Evolutionary conservation across 768 basidiomycete genomes (phyloP), one percentile per base, ranked within the genome.

Genomic region (Neoboletus brunneissimus): DNA sequence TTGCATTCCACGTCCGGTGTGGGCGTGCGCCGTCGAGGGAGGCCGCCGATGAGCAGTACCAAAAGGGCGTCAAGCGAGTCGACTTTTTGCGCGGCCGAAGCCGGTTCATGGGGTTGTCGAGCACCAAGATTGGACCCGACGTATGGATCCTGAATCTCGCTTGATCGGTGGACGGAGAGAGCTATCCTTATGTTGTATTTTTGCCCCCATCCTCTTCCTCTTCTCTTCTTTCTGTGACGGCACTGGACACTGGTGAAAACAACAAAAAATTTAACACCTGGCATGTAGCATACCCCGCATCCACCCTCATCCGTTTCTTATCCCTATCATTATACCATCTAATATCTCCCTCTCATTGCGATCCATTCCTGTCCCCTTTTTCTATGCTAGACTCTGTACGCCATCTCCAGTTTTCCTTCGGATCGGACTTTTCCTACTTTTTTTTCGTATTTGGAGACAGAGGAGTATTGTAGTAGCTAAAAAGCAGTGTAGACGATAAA

Each of bases 1-100:
- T 67, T 7, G 80, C 82, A 6, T 86, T 76, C 64, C 69, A 69
- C 42, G 56, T 51, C 6, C 76, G 84, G 20, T 80, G 72, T 56
- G 64, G 67, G 35, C 67, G 70, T 13, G 68, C 76, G 15, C 42
- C 58, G 0, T 71, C 76, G 13, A 54, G 65, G 2, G 64, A 64
- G 32, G 65, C 54, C 1, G 70, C 69, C 25, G 73, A 72, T 32
- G 61, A 66, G 27, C 82, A 84, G 66, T 71, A 73, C 57, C 60
- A 60, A 12, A 79, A 79, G 62, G 82, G 81, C 0, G 60, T 85
- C 20, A 82, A 79, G 66, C 69, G 81, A 48, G 75, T 86, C 0
- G 84, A 86, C 66, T 84, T 82, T 61, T 67, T 86, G 47, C 66
- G 72, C 48, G 75, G 68, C 23, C 69, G 66, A 18, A 75, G 68